These are phyloP conservation scores for Aureobasidium leucospermi DNA, from an alignment of 2,329 filamentous ascomycete genomes.

Conservation along the genomic window DNA sequence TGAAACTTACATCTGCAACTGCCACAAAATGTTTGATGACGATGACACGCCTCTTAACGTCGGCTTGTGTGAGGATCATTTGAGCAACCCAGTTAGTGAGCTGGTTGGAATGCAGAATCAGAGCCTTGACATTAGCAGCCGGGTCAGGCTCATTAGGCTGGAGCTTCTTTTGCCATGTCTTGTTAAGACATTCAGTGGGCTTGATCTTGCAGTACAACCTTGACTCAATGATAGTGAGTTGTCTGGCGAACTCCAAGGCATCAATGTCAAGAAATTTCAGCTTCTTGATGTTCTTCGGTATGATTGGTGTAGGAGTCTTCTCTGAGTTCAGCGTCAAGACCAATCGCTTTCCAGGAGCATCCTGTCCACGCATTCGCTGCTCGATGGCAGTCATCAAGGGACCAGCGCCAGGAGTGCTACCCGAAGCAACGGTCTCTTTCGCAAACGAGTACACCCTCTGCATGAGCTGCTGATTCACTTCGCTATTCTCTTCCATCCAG, in stretches of 20 bases:
- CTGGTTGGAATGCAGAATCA: slow-evolving; percentile 97
- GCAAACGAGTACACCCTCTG: slow-evolving; percentile 86
- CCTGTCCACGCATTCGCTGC: slow-evolving; percentile 80
- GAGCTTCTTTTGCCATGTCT: slow-evolving; percentile 98
- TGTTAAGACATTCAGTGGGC: slow-evolving; percentile 91
- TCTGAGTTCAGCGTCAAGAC: slow-evolving; percentile 72
- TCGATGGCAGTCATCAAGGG: slow-evolving; percentile 82
- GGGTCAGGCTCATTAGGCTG: slow-evolving; percentile 73
- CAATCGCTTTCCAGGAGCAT: slow-evolving; percentile 75
- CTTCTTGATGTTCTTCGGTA: slow-evolving; percentile 99
- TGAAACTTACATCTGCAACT: slow-evolving; percentile 77
- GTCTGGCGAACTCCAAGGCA: slow-evolving; percentile 89
- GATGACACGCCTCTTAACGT: slow-evolving; percentile 91
- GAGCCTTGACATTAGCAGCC: slow-evolving; percentile 86
- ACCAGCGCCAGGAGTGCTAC: slow-evolving; percentile 81
- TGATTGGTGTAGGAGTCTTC: slow-evolving; percentile 76
- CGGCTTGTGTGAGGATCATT: slow-evolving; percentile 92
- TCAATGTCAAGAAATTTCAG: slow-evolving; percentile 98
- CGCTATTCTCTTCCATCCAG: slow-evolving; percentile 93
- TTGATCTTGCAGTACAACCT: slow-evolving; percentile 93
- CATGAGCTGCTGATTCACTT: slow-evolving; percentile 76
- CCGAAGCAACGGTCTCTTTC: slow-evolving; percentile 83
- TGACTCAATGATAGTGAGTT: slow-evolving; percentile 94
- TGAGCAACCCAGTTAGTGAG: slow-evolving; percentile 99
- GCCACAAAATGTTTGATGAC: slow-evolving; percentile 98